Base-by-base conservation (phyloP, 345 rosid species). In the Tarenaya hassleriana region DNA sequence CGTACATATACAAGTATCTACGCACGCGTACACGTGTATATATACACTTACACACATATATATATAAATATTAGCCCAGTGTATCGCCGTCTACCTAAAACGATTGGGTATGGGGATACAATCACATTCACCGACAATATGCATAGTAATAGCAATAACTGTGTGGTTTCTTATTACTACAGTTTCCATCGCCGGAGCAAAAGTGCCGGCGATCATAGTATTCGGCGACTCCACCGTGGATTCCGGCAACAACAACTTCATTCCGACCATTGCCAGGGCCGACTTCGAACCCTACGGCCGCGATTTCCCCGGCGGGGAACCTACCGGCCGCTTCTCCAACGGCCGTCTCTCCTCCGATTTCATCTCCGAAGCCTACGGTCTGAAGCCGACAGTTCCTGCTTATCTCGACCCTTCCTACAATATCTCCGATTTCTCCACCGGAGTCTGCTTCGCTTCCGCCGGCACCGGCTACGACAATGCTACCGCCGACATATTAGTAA, bases 221-320 rank as follows among this genome's bases (percentile, higher is more conserved):
- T 82, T 82, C 20, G 85, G 85, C 10, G 89, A 79, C 66, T 82
- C 89, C 8, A 68, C 83, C 8, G 83, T 79, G 3, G 85, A 82
- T 42, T 69, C 83, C 5, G 83, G 84, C 15, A 79, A 82, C 67
- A 79, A 82, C 69, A 76, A 82, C 64, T 66, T 50, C 68, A 69
- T 79, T 31, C 61, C 72, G 18, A 78, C 89, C 0, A 21, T 79
- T 29, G 72, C 75, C 0, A 70, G 69, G 77, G 69, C 77, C 72
- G 70, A 82, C 34, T 82, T 82, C 16, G 55, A 55, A 66, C 89
- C 89, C 7, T 82, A 79, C 10, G 85, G 85, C 10, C 78, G 89
- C 0, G 85, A 82, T 43, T 76, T 76, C 8, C 68, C 56, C 0
- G 79, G 79, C 0, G 77, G 80, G 1, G 56, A 6, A 21, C 62